Base-by-base conservation (phyloP, 148 eudicot species). In the Arctostaphylos glauca region DNA sequence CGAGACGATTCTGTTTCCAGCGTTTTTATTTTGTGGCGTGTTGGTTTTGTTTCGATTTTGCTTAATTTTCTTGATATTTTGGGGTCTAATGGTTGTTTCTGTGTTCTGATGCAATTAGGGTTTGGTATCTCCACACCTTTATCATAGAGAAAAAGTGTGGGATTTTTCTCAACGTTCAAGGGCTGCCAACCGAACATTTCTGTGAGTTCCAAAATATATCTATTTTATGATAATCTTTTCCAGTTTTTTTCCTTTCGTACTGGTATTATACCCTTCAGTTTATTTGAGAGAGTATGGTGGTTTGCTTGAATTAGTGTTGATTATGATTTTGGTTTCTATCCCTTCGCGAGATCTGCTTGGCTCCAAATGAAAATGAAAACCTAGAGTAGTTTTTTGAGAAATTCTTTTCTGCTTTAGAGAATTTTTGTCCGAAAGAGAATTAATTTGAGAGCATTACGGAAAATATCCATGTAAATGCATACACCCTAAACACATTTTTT, bases 61-160 rank as follows among this genome's bases (percentile, higher is more conserved):
- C 19, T 18, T 78, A 23, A 6, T 78, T 44, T 21, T n/a, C 8
- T 0, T 16, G 1, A 5, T 12, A 25, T 38, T 21, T 4, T 19
- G n/a, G 43, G 14, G 7, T 83, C 84, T 76, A 82, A 74, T 83
- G 64, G 58, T 77, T 81, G 84, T 77, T 83, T 86, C 81, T 83
- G 79, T 86, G 88, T 86, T 84, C 82, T 83, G 81, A 81, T 86
- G 82, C 66, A 81, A 86, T 66, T 81, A 86, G 88, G 88, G 88
- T 84, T 86, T 81, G 73, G 72, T 81, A 38, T 58, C 60, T 46
- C 44, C 81, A 77, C 68, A 21, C 44, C 58, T 23, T 43, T 23
- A 41, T 60, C 2, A 10, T 38, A 19, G 41, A 31, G 53, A 10
- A 31, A 10, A 31, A 43, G 41, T 46, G 71, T 62, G 60, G 83